Percentiles rank a stretch among this genome's conserved stretches.
These are phyloP conservation scores for Gymnopilus dilepis DNA, from an alignment of 768 basidiomycete species.

Conservation along the genomic window DNA sequence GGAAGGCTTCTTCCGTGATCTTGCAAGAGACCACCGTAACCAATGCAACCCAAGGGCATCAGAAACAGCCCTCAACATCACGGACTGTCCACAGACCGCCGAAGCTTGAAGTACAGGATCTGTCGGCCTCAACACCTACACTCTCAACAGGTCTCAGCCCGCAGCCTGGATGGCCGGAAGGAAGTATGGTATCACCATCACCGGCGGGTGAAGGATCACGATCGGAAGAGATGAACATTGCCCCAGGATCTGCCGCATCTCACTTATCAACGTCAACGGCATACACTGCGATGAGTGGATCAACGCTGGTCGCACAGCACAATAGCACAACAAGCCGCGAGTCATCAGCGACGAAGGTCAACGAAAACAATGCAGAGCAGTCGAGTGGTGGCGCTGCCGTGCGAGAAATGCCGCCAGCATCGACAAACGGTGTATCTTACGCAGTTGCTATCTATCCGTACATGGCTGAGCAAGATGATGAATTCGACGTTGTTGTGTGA, in stretches of 20 bases:
- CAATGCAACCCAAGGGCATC: conserved; percentile 49
- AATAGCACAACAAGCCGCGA: conserved; percentile 31
- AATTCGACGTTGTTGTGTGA: conserved; percentile 97
- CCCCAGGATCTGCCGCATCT: conserved; percentile 43
- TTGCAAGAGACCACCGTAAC: conserved; percentile 47
- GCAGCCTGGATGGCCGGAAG: conserved; percentile 80
- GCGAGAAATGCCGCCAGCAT: conserved; percentile 36
- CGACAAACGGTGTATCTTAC: conserved; percentile 75
- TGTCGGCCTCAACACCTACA: conserved; percentile 53
- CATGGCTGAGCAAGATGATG: conserved; percentile 97
- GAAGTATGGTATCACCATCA: conserved; percentile 68
- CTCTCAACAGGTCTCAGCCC: conserved; percentile 64
- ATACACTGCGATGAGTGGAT: conserved; percentile 30
- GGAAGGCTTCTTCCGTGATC: conserved; percentile 72
- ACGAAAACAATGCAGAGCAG: conserved; percentile 23
- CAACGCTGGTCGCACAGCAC: conserved; percentile 35
- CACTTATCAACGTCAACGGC: conserved; percentile 29
- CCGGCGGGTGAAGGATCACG: conserved; percentile 53
- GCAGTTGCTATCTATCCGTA: conserved; percentile 99
- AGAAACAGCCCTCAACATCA: conserved; percentile 44
- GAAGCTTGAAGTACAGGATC: conserved; percentile 70
- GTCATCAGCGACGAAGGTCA: conserved; percentile 22
- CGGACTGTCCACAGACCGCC: conserved; percentile 64
- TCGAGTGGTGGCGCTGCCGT: conserved; percentile 24
- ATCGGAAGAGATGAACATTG: conserved; percentile 45